Evolutionary conservation across 2,329 filamentous ascomycete species (phyloP).

Genomic region (Aspergillus pseudoterreus): DNA sequence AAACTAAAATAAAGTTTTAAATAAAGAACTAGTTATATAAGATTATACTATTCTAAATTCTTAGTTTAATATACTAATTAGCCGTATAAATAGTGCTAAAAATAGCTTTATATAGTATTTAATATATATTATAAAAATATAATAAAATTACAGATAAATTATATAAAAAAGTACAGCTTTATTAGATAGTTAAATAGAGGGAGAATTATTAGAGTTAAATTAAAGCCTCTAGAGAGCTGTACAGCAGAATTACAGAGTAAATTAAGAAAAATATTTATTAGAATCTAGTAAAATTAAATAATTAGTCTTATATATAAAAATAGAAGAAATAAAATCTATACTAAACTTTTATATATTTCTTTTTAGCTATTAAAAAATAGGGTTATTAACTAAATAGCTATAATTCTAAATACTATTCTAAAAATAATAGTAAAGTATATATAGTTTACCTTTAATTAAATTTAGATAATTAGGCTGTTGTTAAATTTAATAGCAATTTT

Average conservation of each 20-base stretch:
- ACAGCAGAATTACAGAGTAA: slow-evolving; percentile 6
- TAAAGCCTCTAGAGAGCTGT: slow-evolving; percentile 8
- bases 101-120: neutral
- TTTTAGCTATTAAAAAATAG: neutral
- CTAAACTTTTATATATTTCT: neutral
- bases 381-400: neutral
- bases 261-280: slow-evolving; percentile 9
- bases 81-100: neutral
- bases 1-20: neutral
- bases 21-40: neutral
- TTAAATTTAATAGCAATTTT: slow-evolving; percentile 11
- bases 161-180: neutral
- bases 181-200: neutral
- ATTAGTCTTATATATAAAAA: neutral
- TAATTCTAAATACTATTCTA: slow-evolving; percentile 2
- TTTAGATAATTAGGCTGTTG: slow-evolving; percentile 8
- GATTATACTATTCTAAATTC: neutral
- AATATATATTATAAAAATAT: neutral
- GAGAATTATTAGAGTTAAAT: slow-evolving; percentile 8
- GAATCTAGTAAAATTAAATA: neutral
- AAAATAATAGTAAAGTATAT: slow-evolving; percentile 11
- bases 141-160: neutral
- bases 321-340: neutral
- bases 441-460: slow-evolving; percentile 5
- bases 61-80: neutral